Evolutionary conservation across 208 protist species (phyloP), one percentile per base, ranked within the genome.

Genomic region (Acanthamoeba castellanii): DNA sequence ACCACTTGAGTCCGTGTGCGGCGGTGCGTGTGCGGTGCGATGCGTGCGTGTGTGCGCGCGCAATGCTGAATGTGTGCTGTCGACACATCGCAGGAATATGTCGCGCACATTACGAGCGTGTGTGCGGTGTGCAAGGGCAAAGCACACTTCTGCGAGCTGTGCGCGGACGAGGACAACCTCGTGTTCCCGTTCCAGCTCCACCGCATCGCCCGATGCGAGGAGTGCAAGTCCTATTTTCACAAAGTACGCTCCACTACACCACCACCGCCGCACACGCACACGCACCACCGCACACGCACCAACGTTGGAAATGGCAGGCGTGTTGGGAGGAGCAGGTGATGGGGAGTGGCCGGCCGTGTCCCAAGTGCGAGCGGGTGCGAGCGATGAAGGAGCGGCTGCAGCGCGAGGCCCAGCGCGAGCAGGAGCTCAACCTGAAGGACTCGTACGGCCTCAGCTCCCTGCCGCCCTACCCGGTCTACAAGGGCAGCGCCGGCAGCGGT

Each of bases 121-220:
- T 64, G 45, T 42, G 81, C 81, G n/a, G 81, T 88, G 81, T 88
- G 81, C 81, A 55, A 59, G 52, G 81, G 81, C 47, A 88, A 88
- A 32, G 81, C 50, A 0, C 52, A 64, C 81, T 88, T 64, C 30
- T 88, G 81, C 81, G 81, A 88, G 52, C 47, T 88, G 52, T 88
- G 81, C 47, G 6, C 55, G n/a, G 81, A 55, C 45, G 81, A 88
- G 5, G 45, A 88, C 30, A 22, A 78, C 70, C 81, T 88, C 50
- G 50, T 88, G 45, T 88, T 88, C 32, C 50, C 81, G 42, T 88
- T 88, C 81, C 81, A 88, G 47, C 52, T 61, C 22, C 52, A 27
- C 50, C 34, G 52, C 13, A 30, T 59, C 20, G 9, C 45, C 81
- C 45, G n/a, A 34, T 88, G 81, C 47, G 81, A 61, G 8, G 27